phyloP scores from a whole-genome alignment of 257 asterid genomes.

The Solanum chmielewskii region DNA sequence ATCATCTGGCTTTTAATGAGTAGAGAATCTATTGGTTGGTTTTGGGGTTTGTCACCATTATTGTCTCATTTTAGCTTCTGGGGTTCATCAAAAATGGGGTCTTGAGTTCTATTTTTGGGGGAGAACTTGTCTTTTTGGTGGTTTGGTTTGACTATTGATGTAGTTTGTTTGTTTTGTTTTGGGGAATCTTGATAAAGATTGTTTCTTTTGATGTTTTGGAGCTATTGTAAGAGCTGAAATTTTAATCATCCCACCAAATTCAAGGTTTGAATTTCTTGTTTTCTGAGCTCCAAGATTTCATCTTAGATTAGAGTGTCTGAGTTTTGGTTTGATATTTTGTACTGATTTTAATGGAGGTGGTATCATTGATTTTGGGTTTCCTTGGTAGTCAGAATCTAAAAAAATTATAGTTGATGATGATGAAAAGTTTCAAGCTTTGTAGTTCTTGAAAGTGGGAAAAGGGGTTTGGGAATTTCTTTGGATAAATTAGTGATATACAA shows the following conservation, averaged over 20 bases:
- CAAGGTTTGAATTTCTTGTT: constrained; percentile 7
- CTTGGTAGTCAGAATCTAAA: not conserved
- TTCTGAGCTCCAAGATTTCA: not conserved
- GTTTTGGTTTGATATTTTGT: not conserved
- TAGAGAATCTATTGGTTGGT: not conserved
- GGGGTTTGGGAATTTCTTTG: not conserved
- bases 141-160: not conserved
- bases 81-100: constrained; percentile 6
- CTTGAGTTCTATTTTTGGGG: constrained; percentile 1
- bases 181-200: not conserved
- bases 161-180: not conserved
- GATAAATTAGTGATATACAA: not conserved
- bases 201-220: not conserved
- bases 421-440: constrained; percentile 8
- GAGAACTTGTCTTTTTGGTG: not conserved
- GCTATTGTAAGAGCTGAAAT: constrained; percentile 3
- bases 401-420: constrained; percentile 8
- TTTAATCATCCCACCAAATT: not conserved
- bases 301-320: not conserved
- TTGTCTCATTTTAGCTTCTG: constrained; percentile 8
- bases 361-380: not conserved
- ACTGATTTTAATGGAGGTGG: not conserved
- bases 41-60: not conserved
- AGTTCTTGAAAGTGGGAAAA: not conserved
- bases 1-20: not conserved